phyloP scores from a whole-genome alignment of 202 grass and related monocot species.

The Musa balbisiana region DNA sequence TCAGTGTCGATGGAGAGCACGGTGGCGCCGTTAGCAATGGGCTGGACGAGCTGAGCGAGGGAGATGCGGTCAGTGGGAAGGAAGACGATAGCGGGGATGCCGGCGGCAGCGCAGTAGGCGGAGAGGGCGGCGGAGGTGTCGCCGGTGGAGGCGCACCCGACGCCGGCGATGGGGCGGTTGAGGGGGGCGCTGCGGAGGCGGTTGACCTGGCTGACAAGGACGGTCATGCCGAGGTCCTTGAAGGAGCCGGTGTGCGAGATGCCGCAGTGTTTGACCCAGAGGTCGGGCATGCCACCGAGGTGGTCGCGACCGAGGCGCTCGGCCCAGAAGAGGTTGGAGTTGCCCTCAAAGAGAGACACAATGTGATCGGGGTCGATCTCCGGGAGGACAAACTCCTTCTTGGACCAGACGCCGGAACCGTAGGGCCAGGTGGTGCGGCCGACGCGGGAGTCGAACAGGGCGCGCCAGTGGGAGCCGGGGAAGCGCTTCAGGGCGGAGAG shows the following conservation, averaged over 20 bases:
- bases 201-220: conserved; percentile 65
- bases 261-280: conserved; percentile 97
- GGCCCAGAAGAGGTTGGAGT: conserved; percentile 92
- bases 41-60: conserved; percentile 12
- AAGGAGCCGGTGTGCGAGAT: conserved; percentile 90
- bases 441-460: conserved; percentile 83
- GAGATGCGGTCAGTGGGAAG: conserved; percentile 6
- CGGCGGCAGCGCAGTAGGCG: conserved; percentile 7
- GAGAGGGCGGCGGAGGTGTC: conserved; percentile 9
- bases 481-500: conserved; percentile 57
- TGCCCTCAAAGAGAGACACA: conserved; percentile 91
- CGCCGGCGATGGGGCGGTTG: conserved; percentile 10
- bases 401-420: conserved; percentile 87
- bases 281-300: conserved; percentile 80
- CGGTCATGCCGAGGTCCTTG: conserved; percentile 98
- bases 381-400: conserved; percentile 93
- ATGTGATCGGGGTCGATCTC: conserved; percentile 86
- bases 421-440: conserved; percentile 82
- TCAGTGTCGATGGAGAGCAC: conserved; percentile 7
- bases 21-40: conserved; percentile 10
- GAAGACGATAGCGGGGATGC: conserved; percentile 9
- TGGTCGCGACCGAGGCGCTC: conserved; percentile 78
- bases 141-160: conserved; percentile 6
- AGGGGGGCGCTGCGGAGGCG: conserved; percentile 5
- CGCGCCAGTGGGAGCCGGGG: conserved; percentile 80